Evolutionary conservation across 805 yeast genomes (phyloP).

Genomic region (Yamadazyma philogaea): DNA sequence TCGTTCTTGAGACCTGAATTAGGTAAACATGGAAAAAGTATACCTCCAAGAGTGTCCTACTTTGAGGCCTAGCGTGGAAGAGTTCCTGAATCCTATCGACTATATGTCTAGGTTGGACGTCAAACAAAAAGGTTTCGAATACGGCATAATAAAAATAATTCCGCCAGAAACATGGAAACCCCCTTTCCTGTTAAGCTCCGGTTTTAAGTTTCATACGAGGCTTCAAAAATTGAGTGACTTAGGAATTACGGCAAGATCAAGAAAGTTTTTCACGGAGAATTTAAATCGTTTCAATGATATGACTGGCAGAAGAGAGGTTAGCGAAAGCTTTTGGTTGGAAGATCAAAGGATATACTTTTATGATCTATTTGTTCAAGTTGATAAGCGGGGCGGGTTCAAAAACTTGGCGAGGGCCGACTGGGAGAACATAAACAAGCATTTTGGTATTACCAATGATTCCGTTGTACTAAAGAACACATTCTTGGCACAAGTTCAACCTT

Average conservation of each 20-base stretch:
- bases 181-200: constrained; percentile 51
- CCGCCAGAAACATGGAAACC: constrained; percentile 57
- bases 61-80: constrained; percentile 40
- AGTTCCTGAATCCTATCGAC: constrained; percentile 49
- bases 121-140: constrained; percentile 40
- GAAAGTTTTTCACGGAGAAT: constrained; percentile 60
- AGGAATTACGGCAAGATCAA: constrained; percentile 58
- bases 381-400: constrained; percentile 20
- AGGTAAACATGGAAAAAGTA: neutral
- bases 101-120: constrained; percentile 44
- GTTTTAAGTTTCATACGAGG: constrained; percentile 64
- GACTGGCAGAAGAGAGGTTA: constrained; percentile 29
- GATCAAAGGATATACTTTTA: constrained; percentile 29
- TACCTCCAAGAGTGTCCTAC: constrained; percentile 42
- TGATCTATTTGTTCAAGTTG: constrained; percentile 37
- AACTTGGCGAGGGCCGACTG: constrained; percentile 20
- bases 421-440: constrained; percentile 21
- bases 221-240: constrained; percentile 65
- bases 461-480: constrained; percentile 23
- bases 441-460: constrained; percentile 20
- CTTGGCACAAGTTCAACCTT: constrained; percentile 23
- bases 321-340: constrained; percentile 19
- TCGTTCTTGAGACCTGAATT: too few relatives aligned
- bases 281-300: constrained; percentile 54
- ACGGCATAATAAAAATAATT: constrained; percentile 50